phyloP scores from a whole-genome alignment of 371 early-diverging fungal genomes.

The Phascolomyces articulosus region DNA sequence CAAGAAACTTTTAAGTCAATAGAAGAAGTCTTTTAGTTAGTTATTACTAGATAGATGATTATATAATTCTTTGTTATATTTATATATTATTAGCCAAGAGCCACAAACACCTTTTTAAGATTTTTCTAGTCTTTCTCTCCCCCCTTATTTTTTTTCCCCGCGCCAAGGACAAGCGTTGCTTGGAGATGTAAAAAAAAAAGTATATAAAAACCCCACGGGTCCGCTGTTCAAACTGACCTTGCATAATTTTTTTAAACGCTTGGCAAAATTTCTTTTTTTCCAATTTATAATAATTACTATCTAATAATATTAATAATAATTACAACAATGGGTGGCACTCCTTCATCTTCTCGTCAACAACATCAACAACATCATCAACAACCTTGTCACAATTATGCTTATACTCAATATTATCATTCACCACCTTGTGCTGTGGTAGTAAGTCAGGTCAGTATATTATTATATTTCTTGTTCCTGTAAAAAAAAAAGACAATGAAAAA shows the following conservation, averaged over 20 bases:
- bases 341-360: background rate
- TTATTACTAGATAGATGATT: too few relatives aligned
- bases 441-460: background rate
- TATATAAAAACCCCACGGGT: background rate
- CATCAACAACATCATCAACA: background rate
- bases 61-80: too few relatives aligned
- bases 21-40: background rate
- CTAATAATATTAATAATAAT: background rate
- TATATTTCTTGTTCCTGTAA: background rate
- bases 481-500: background rate
- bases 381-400: background rate
- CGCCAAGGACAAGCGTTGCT: background rate
- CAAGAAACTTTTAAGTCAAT: constrained; percentile 44
- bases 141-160: too few relatives aligned
- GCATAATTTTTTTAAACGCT: background rate
- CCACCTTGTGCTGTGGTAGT: constrained; percentile 2
- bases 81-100: background rate
- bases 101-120: too few relatives aligned
- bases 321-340: constrained; percentile 16
- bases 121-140: too few relatives aligned
- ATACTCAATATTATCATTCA: background rate
- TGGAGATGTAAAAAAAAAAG: background rate
- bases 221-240: background rate
- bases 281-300: background rate
- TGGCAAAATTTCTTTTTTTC: constrained; percentile 2